Base-by-base conservation (phyloP, 179 eudicot species). In the Heliamphora ciliata region DNA sequence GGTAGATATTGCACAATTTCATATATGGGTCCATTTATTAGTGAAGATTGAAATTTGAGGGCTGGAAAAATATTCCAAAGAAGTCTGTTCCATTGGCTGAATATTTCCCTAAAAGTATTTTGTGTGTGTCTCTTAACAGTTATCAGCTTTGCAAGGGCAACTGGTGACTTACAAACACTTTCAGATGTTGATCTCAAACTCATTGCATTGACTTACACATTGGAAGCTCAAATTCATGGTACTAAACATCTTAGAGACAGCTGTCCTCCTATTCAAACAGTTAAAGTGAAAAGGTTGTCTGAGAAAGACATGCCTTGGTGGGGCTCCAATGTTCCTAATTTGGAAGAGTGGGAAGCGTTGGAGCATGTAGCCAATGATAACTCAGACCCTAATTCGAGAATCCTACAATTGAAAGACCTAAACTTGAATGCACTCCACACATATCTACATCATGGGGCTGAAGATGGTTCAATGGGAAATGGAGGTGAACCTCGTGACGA, bases 101-200 rank as follows among this genome's bases (percentile, higher is more conserved):
- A 67, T 15, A 31, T 75, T 50, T 74, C 76, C 47, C 60, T 54
- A 68, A 40, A n/a, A 79, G 9, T 55, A 44, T 54, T 76, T 7
- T 59, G 48, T 60, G 18, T 65, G 2, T 21, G 2, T 80, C 78
- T 14, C 68, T 82, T 59, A 82, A 61, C 92, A 95, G 98, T 91
- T 68, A 82, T 94, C 78, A 89, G 84, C 90, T 95, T 95, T 84
- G 97, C 98, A 8, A 92, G 91, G 87, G 96, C 91, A 74, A 95
- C 98, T 74, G 98, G 98, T 87, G 98, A 95, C 83, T 83, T 95
- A 86, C 98, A 95, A 86, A 91, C 98, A 10, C 98, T 95, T 81
- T 94, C 98, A 5, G 98, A 95, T 85, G 96, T 95, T 46, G 98
- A 95, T 90, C 84, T 95, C 74, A 95, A 94, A 90, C 97, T 95